Conservation (phyloP, 1,284 basidiomycete genomes). For the Pseudozyma tsukubaensis region DNA sequence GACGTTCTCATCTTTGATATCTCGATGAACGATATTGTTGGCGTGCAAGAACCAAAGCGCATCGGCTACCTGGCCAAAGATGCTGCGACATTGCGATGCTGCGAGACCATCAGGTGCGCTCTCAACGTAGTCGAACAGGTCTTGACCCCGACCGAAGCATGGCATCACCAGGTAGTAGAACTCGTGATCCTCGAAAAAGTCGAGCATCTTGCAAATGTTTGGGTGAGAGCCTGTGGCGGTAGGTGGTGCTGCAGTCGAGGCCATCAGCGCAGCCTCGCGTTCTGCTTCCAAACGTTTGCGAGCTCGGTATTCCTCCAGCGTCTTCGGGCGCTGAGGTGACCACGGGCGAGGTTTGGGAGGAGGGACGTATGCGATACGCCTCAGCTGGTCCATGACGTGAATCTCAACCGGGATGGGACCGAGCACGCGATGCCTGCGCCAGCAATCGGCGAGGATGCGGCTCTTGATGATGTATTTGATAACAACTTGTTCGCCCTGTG, state of each 20-base stretch:
- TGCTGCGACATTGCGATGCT: constrained; percentile 79
- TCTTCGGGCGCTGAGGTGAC: constrained; percentile 37
- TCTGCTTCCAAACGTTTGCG: constrained; percentile 28
- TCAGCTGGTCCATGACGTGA: constrained; percentile 87
- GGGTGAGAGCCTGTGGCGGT: constrained; percentile 73
- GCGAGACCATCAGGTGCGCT: constrained; percentile 85
- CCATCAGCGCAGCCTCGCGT: constrained; percentile 4
- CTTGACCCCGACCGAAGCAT: constrained; percentile 73
- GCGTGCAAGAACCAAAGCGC: constrained; percentile 89
- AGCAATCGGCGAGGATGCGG: constrained; percentile 96
- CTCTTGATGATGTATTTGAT: constrained; percentile 99
- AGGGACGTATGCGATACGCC: constrained; percentile 75
- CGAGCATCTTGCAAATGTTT: constrained; percentile 90
- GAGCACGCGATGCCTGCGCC: constrained; percentile 91
- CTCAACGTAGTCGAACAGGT: constrained; percentile 96
- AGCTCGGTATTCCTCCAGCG: constrained; percentile 40
- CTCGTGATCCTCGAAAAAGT: constrained; percentile 97
- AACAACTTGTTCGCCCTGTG: constrained; percentile 75
- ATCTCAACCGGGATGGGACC: constrained; percentile 99
- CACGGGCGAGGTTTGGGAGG: constrained; percentile 52
- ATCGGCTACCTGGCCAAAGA: constrained; percentile 93
- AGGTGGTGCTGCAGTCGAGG: constrained; percentile 1
- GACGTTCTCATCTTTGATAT: constrained; percentile 99
- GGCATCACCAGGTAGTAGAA: constrained; percentile 88
- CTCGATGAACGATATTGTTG: constrained; percentile 94